Base-by-base conservation (phyloP, 208 protist genomes). In the Vickermania ingenoplastis region DNA sequence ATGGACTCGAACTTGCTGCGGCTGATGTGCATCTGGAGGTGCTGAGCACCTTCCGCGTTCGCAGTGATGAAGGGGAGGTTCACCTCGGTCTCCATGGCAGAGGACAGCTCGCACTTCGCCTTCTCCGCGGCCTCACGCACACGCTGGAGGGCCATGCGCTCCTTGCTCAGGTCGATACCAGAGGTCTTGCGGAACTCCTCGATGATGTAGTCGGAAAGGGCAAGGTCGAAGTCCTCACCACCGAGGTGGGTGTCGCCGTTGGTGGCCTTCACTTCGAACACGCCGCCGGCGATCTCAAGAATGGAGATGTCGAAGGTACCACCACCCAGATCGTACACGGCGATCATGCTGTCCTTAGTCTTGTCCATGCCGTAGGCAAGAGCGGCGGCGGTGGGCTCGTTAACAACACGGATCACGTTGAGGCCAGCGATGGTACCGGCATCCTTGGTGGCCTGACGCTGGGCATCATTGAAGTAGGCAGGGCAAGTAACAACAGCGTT, bases 191-290 rank as follows among this genome's bases (percentile, higher is more conserved):
- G 94, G 82, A 99, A 99, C 61, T 97, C 82, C 2, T 68, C 41
- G 11, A 96, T 23, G 17, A 99, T 71, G 61, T 96, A 84, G 48
- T 96, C 58, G 2, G 95, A 57, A 17, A 99, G 36, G 11, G 49
- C 58, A 25, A 87, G 71, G 72, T 99, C 98, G 66, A 99, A 99
- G 83, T 99, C 98, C 79, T 99, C 98, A 41, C 98, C 98, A 52
- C 98, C 98, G 7, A 99, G 86, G 73, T 97, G 97, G 17, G 97
- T 99, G 79, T 99, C 97, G 53, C 98, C 98, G 74, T 99, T 98
- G 36, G 98, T 99, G 56, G 86, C 75, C 62, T 92, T 82, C 14
- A 98, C 97, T 77, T 99, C 97, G 71, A 99, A 99, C 3, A 99
- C 94, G 61, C 97, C 97, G 29, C 80, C 81, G 30, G 73, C 78